Conservation (phyloP, 495 filamentous ascomycete species). For the Achaetomiella virescens region DNA sequence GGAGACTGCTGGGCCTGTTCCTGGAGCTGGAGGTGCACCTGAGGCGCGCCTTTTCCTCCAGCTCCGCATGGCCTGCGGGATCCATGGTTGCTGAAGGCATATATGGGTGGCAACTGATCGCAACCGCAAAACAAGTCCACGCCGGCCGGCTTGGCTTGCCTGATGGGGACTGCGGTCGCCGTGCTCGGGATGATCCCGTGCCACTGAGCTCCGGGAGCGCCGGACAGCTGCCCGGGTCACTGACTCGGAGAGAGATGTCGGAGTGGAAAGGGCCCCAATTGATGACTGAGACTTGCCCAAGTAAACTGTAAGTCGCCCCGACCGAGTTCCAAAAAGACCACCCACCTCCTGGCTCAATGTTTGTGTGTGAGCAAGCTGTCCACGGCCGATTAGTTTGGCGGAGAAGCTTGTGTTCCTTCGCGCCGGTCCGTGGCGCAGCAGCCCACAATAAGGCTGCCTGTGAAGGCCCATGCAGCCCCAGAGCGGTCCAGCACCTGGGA, state of each 20-base stretch:
- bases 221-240: no score
- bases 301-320: no score
- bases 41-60: constrained; percentile 8
- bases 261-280: no score
- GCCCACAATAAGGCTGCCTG: background rate
- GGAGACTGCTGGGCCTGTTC: background rate
- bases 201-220: no score
- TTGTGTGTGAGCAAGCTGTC: background rate
- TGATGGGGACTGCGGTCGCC: background rate
- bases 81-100: constrained; percentile 8
- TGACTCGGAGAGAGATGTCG: no score
- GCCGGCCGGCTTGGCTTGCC: constrained; percentile 7
- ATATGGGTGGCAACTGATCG: no score
- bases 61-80: background rate
- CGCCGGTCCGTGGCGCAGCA: constrained; percentile 6
- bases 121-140: background rate
- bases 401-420: background rate
- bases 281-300: no score
- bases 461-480: no score
- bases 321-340: background rate
- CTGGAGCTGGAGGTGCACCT: background rate
- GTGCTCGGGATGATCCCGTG: background rate
- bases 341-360: background rate
- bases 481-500: background rate
- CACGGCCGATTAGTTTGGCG: background rate